Evolutionary conservation across 441 rosid species (phyloP).

Genomic region (Syzygium malaccense): DNA sequence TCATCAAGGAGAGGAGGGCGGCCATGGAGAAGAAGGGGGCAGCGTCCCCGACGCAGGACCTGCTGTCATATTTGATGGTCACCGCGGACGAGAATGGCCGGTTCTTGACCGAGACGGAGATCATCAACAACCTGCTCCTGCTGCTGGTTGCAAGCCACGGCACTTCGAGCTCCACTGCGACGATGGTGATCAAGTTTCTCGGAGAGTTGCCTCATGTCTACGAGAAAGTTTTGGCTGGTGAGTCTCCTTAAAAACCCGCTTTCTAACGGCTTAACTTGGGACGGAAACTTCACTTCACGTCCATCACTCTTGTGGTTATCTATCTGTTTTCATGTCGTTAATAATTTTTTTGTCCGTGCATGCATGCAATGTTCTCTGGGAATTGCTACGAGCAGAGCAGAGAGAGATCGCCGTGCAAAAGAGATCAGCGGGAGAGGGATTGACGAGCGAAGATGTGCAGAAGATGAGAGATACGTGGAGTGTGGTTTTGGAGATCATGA

Average conservation of each 20-base stretch:
- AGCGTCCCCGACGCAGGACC: not conserved
- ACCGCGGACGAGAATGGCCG: conserved; percentile 5
- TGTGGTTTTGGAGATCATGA: conserved; percentile 4
- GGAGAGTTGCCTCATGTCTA: conserved; percentile 16
- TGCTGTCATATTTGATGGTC: conserved; percentile 10
- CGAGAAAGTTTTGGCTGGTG: conserved; percentile 12
- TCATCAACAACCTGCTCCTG: conserved; percentile 6
- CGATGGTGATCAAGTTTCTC: conserved; percentile 8
- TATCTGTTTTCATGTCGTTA: not conserved
- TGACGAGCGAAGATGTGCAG: conserved; percentile 9
- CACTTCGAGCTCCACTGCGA: not conserved
- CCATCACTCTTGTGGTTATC: not conserved
- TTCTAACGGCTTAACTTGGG: not conserved
- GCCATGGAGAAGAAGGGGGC: not conserved
- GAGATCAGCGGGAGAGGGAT: not conserved
- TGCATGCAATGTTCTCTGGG: not conserved
- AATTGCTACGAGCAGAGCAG: not conserved
- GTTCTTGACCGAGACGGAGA: conserved; percentile 5
- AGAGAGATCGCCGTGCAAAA: conserved; percentile 10
- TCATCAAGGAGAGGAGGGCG: not conserved
- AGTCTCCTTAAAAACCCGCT: not conserved
- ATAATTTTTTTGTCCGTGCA: not conserved
- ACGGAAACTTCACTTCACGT: not conserved
- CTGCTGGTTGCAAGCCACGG: conserved; percentile 9
- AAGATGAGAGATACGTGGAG: conserved; percentile 6